Evolutionary conservation across 164 flowering plant genomes (phyloP).

Genomic region (Dillenia suffruticosa): DNA sequence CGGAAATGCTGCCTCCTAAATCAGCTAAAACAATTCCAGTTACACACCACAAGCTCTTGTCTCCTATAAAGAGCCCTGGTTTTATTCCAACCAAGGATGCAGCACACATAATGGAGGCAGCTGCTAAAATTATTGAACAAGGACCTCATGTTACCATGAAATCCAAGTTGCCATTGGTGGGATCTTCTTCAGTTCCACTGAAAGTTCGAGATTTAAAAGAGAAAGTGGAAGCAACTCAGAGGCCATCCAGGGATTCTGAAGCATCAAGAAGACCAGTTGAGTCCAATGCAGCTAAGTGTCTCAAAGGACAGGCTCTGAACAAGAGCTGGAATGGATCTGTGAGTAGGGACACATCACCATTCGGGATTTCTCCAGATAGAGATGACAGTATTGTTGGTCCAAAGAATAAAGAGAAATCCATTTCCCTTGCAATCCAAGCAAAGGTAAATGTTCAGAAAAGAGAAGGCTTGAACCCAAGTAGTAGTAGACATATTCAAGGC

Average conservation of each 20-base stretch:
- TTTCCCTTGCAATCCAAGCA: constrained; percentile 93
- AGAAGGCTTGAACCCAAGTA: constrained; percentile 42
- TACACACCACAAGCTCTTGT: constrained; percentile 75
- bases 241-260: constrained; percentile 37
- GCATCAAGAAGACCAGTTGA: constrained; percentile 45
- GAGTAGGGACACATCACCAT: constrained; percentile 20
- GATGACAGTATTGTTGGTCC: constrained; percentile 31
- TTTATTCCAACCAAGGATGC: constrained; percentile 56
- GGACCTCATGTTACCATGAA: constrained; percentile 35
- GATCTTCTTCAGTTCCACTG: constrained; percentile 37
- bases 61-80: constrained; percentile 75
- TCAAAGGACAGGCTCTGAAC: constrained; percentile 71
- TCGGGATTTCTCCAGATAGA: constrained; percentile 23
- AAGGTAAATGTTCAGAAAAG: constrained; percentile 92
- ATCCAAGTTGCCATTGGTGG: constrained; percentile 27
- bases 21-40: constrained; percentile 68
- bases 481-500: constrained; percentile 18
- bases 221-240: constrained; percentile 37
- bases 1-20: constrained; percentile 74
- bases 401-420: constrained; percentile 58
- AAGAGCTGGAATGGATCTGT: constrained; percentile 62
- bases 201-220: constrained; percentile 48
- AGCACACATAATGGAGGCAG: constrained; percentile 86
- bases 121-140: constrained; percentile 71
- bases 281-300: constrained; percentile 58